A percentile compares a stretch with the other conserved stretches of the same genome.
Evolutionary conservation across 345 rosid species (phyloP).

Genomic region (Leavenworthia alabamica): DNA sequence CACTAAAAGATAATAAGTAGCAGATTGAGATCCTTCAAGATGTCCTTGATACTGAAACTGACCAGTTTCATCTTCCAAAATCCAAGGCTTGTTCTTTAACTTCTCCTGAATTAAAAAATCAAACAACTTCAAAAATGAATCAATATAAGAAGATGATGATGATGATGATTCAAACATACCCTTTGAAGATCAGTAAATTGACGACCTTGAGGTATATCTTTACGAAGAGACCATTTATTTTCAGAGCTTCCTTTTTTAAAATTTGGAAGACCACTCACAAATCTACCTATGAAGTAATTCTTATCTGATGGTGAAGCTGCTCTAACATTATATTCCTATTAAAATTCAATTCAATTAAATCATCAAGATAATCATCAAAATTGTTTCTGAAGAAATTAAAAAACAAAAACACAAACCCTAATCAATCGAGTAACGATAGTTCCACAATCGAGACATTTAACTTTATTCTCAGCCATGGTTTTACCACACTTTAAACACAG

Average conservation of each 20-base stretch:
- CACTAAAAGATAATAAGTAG: constrained; percentile 85
- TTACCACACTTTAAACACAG: constrained; percentile 80
- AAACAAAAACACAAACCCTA: constrained; percentile 37
- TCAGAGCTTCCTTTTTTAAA: constrained; percentile 74
- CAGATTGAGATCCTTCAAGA: constrained; percentile 95
- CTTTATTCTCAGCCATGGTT: constrained; percentile 74
- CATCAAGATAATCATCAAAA: background rate
- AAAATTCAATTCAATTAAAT: background rate
- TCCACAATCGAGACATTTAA: constrained; percentile 83
- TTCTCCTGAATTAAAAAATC: constrained; percentile 48
- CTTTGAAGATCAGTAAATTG: constrained; percentile 65
- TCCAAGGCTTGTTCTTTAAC: constrained; percentile 91
- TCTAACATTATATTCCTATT: constrained; percentile 85
- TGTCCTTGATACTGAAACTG: constrained; percentile 87
- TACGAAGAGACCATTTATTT: constrained; percentile 80
- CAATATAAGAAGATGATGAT: background rate
- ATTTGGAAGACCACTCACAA: constrained; percentile 65
- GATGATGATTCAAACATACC: constrained; percentile 35
- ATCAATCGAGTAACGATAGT: constrained; percentile 63
- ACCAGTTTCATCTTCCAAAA: constrained; percentile 93
- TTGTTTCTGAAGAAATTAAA: background rate
- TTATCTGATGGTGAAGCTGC: constrained; percentile 56
- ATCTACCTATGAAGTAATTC: constrained; percentile 87
- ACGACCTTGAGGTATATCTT: constrained; percentile 90
- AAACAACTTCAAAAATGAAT: background rate